These are phyloP conservation scores for Drosera capensis DNA, from an alignment of 148 eudicot species.

Conservation along the genomic window DNA sequence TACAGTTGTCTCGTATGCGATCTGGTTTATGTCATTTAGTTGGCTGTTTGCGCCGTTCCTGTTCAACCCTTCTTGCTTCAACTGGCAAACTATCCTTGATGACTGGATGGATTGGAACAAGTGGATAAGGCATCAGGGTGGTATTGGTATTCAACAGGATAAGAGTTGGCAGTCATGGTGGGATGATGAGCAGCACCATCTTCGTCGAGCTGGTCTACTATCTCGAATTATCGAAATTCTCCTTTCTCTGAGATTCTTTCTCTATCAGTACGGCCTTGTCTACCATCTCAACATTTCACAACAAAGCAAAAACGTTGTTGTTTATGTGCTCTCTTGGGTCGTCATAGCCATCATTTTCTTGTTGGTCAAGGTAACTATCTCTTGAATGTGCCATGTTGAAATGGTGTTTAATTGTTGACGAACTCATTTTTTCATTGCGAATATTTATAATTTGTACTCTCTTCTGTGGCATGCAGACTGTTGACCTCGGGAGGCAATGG, in stretches of 20 bases:
- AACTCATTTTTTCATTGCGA: too few relatives aligned
- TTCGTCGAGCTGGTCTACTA: slow-evolving; percentile 35
- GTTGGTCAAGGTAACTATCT: slow-evolving; percentile 59
- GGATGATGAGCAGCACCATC: slow-evolving; percentile 77
- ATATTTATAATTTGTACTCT: too few relatives aligned
- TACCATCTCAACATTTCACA: slow-evolving; percentile 83
- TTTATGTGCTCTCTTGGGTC: slow-evolving; percentile 86
- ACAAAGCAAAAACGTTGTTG: slow-evolving; percentile 51
- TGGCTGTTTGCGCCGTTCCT: slow-evolving; percentile 96
- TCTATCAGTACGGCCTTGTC: slow-evolving; percentile 93
- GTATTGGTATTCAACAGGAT: slow-evolving; percentile 79
- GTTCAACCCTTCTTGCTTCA: slow-evolving; percentile 85
- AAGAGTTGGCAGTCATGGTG: slow-evolving; percentile 99
- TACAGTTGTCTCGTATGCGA: slow-evolving; percentile 61
- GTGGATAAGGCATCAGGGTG: slow-evolving; percentile 86
- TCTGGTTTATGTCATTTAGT: slow-evolving; percentile 87
- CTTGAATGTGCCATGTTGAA: background rate
- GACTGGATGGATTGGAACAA: slow-evolving; percentile 96
- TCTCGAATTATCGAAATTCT: slow-evolving; percentile 60
- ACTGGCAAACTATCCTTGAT: slow-evolving; percentile 80
- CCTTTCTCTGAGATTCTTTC: slow-evolving; percentile 63
- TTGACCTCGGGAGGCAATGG: slow-evolving; percentile 44
- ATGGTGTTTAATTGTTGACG: too few relatives aligned
- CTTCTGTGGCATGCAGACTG: slow-evolving; percentile 27
- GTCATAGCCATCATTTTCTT: slow-evolving; percentile 62